Evolutionary conservation across 106 monocot species (phyloP).

Genomic region (Allium sativum): DNA sequence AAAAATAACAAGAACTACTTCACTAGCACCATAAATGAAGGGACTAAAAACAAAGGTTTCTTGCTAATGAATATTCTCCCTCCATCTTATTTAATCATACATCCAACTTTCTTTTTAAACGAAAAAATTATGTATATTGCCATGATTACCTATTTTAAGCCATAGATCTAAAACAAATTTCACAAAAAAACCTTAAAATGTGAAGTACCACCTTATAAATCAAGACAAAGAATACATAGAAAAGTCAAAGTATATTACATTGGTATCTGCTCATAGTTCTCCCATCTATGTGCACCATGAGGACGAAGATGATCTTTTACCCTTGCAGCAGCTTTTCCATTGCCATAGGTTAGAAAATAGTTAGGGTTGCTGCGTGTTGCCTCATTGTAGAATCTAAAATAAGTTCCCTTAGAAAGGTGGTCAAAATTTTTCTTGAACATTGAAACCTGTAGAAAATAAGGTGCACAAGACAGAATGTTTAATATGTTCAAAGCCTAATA

Average conservation of each 20-base stretch:
- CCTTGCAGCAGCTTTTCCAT: constrained; percentile 97
- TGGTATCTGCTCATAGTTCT: constrained; percentile 87
- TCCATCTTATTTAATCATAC: no score
- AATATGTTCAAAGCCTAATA: neutral
- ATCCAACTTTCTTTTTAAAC: no score
- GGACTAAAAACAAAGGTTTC: no score
- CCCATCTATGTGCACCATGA: constrained; percentile 98
- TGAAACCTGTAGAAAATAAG: constrained; percentile 44
- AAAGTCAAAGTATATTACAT: constrained; percentile 35
- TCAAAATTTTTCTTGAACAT: constrained; percentile 99
- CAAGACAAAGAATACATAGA: neutral
- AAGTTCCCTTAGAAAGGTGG: constrained; percentile 85
- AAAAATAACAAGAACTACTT: no score
- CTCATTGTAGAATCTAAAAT: constrained; percentile 90
- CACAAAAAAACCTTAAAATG: no score
- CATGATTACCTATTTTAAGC: no score
- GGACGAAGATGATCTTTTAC: constrained; percentile 89
- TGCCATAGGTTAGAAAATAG: constrained; percentile 95
- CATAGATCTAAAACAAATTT: no score
- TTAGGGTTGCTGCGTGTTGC: constrained; percentile 95
- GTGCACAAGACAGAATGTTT: no score
- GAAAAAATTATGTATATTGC: no score
- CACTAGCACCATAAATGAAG: no score
- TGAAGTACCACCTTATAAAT: no score
- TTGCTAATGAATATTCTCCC: no score